phyloP scores from a whole-genome alignment of 2,329 filamentous ascomycete genomes.

The Fusarium stilboides region DNA sequence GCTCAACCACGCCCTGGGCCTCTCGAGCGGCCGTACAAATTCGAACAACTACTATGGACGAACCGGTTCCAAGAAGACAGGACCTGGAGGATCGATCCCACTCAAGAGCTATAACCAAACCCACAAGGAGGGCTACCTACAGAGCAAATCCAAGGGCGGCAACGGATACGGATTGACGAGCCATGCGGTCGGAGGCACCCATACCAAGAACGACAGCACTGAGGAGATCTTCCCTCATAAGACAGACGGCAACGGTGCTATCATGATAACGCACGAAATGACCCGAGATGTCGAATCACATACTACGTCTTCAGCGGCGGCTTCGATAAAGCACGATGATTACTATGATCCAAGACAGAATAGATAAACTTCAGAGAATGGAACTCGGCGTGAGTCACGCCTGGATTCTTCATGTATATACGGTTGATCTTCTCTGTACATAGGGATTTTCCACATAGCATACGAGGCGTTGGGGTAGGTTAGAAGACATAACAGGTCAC shows the following conservation, averaged over 20 bases:
- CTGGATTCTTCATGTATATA: background rate
- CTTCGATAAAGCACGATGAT: slow-evolving; percentile 21
- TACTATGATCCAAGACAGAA: slow-evolving; percentile 9
- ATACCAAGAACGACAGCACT: slow-evolving; percentile 41
- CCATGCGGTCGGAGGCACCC: slow-evolving; percentile 31
- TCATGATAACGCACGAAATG: slow-evolving; percentile 41
- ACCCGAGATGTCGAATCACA: slow-evolving; percentile 34
- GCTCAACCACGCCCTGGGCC: slow-evolving; percentile 50
- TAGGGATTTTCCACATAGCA: too few species aligned
- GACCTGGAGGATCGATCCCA: slow-evolving; percentile 24
- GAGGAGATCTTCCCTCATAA: slow-evolving; percentile 45
- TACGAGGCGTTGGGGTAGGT: too few species aligned
- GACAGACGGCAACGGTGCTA: slow-evolving; percentile 39
- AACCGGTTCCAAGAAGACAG: slow-evolving; percentile 22
- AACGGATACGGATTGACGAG: slow-evolving; percentile 36
- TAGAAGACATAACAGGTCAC: too few species aligned
- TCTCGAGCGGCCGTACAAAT: slow-evolving; percentile 42
- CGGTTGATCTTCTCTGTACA: too few species aligned
- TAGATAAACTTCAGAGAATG: too few species aligned
- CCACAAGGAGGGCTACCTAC: slow-evolving; percentile 28
- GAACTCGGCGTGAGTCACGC: too few species aligned
- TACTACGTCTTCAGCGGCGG: slow-evolving; percentile 19
- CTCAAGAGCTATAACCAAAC: slow-evolving; percentile 34
- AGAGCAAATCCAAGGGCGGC: slow-evolving; percentile 22
- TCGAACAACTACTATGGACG: slow-evolving; percentile 31